Conservation (phyloP, 2,329 filamentous ascomycete genomes). For the Pestalotiopsis sp. region DNA sequence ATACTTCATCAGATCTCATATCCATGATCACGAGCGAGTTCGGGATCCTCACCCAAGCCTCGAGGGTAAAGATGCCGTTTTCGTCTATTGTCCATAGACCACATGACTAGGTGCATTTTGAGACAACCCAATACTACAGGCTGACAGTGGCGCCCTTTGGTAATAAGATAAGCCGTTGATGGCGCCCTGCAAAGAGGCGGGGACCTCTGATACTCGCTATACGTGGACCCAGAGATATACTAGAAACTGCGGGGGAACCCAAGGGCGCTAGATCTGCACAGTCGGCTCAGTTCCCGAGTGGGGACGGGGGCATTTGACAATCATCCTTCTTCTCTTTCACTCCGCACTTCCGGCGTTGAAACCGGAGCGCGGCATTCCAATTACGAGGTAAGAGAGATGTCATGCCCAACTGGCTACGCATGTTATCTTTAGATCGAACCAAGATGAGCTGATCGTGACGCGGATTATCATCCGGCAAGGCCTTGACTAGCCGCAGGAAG, state of each 20-base stretch:
- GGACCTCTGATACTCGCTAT: neutral
- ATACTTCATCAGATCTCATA: neutral
- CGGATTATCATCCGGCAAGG: neutral
- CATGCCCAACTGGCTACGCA: neutral
- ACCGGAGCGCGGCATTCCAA: neutral
- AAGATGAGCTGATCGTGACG: neutral
- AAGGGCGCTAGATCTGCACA: neutral
- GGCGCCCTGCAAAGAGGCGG: neutral
- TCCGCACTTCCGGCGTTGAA: neutral
- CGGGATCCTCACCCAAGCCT: neutral
- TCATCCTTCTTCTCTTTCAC: neutral
- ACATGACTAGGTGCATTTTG: neutral
- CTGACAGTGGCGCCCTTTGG: neutral
- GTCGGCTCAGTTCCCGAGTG: neutral
- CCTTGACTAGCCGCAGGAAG: neutral
- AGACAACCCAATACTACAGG: neutral
- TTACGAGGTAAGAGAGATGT: neutral
- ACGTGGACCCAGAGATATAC: neutral
- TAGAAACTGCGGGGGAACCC: neutral
- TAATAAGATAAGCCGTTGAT: neutral
- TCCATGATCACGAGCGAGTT: neutral
- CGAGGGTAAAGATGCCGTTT: neutral
- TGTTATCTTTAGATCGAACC: neutral
- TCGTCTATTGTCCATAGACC: neutral
- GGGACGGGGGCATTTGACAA: neutral